These are phyloP conservation scores for Biscogniauxia marginata DNA, from an alignment of 2,329 filamentous ascomycete genomes.

Conservation along the genomic window DNA sequence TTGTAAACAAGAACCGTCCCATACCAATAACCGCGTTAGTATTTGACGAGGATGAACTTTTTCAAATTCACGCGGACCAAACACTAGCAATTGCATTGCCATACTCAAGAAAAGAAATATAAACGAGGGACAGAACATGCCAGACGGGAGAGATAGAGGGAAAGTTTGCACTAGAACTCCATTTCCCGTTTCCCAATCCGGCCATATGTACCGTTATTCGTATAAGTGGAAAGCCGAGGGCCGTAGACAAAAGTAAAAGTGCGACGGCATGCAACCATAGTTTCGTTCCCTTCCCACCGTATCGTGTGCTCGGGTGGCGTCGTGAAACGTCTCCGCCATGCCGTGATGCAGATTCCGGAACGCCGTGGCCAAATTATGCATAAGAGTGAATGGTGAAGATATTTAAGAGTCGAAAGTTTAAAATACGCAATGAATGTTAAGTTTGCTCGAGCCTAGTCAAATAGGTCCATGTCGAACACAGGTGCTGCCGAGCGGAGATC, in stretches of 20 bases:
- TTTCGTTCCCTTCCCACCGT: slow-evolving; percentile 15
- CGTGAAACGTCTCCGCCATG: slow-evolving; percentile 3
- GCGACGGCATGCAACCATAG: not conserved
- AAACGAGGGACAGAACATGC: not conserved
- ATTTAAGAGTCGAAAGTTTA: slow-evolving; percentile 2
- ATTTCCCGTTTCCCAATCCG: not conserved
- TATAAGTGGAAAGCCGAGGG: not conserved
- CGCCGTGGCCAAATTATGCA: slow-evolving; percentile 19
- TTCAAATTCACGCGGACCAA: not conserved
- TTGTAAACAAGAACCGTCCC: not conserved
- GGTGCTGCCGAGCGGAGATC: not conserved
- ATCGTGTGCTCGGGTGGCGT: slow-evolving; percentile 15
- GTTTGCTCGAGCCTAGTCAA: slow-evolving; percentile 4
- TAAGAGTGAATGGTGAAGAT: not conserved
- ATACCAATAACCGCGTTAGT: not conserved
- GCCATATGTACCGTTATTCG: not conserved
- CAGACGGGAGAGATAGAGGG: not conserved
- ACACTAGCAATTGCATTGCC: not conserved
- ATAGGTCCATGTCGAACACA: not conserved
- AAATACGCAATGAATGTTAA: slow-evolving; percentile 7
- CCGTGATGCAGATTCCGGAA: slow-evolving; percentile 16
- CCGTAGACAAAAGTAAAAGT: not conserved
- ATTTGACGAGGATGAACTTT: not conserved
- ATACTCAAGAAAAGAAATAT: not conserved
- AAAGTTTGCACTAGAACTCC: not conserved